Percentiles rank a stretch among this genome's conserved stretches.
Evolutionary conservation across 805 yeast genomes (phyloP).

Genomic region (Geotrichum ghanense): DNA sequence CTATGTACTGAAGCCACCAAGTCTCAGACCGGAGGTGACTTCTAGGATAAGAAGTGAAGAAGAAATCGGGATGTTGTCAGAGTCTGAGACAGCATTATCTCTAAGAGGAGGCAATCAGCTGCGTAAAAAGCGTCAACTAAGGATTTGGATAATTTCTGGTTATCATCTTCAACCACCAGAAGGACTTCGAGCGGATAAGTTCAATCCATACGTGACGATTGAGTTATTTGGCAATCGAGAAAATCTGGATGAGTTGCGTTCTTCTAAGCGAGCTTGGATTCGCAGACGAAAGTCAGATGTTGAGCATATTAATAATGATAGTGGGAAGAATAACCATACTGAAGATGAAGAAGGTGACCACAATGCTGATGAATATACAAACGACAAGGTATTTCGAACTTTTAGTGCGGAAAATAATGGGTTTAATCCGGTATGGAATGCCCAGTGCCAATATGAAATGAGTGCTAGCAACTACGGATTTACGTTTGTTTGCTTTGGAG

Average conservation of each 20-base stretch:
- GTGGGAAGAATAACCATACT: not conserved
- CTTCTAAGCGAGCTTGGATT: not conserved
- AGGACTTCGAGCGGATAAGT: not conserved
- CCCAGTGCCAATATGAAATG: slow-evolving; percentile 35
- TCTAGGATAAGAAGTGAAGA: not conserved
- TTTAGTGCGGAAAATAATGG: slow-evolving; percentile 45
- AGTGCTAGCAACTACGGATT: slow-evolving; percentile 20
- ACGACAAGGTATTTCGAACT: not conserved
- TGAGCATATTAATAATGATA: not conserved
- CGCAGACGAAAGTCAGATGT: not conserved
- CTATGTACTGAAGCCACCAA: slow-evolving; percentile 62
- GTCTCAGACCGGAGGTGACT: not conserved
- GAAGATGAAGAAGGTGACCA: not conserved
- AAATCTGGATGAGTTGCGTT: not conserved
- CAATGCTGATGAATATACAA: not conserved
- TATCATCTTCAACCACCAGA: not conserved
- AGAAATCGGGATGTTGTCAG: not conserved
- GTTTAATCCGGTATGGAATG: slow-evolving; percentile 79
- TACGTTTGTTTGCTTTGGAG: slow-evolving; percentile 27
- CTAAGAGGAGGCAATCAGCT: too few species aligned
- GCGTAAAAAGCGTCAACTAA: not conserved
- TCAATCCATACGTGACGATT: not conserved
- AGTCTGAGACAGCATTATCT: not conserved
- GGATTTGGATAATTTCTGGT: not conserved
- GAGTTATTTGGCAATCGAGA: not conserved